These are phyloP conservation scores for Trichoderma arundinaceum DNA, from an alignment of 2,329 filamentous ascomycete genomes.

Conservation along the genomic window DNA sequence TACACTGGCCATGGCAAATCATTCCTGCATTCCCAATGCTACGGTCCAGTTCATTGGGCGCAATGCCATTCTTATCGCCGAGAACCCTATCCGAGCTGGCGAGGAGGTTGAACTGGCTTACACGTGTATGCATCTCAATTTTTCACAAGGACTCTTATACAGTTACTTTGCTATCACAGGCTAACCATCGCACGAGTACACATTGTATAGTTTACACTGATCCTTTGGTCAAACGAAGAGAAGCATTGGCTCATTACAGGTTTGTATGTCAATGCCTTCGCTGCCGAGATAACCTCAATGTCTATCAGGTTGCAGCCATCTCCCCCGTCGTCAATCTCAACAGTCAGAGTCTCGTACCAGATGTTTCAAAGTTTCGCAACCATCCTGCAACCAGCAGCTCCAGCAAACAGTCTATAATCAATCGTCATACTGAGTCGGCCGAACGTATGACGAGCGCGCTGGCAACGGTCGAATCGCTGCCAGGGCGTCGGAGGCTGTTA, in stretches of 20 bases:
- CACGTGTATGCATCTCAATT: constrained; percentile 52
- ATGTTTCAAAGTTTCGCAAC: constrained; percentile 42
- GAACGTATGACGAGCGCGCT: constrained; percentile 40
- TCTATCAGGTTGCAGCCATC: constrained; percentile 55
- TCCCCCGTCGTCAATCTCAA: constrained; percentile 53
- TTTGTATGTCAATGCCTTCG: constrained; percentile 59
- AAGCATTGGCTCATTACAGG: constrained; percentile 55
- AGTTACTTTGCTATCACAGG: background rate
- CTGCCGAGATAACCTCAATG: constrained; percentile 57
- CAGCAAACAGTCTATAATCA: constrained; percentile 34
- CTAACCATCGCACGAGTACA: background rate
- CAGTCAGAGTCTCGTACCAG: constrained; percentile 51
- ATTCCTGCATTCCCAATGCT: constrained; percentile 67
- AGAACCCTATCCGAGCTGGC: constrained; percentile 54
- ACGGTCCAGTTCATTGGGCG: constrained; percentile 61
- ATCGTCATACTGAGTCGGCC: constrained; percentile 38
- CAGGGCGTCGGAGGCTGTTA: constrained; percentile 38
- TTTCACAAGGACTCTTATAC: background rate
- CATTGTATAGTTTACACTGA: constrained; percentile 52
- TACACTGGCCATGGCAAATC: constrained; percentile 64
- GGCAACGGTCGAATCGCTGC: constrained; percentile 36
- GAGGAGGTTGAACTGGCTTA: constrained; percentile 68
- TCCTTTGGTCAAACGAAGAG: constrained; percentile 50
- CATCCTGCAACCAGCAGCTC: constrained; percentile 39
- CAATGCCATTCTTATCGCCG: constrained; percentile 57